Evolutionary conservation across 2,329 filamentous ascomycete genomes (phyloP).

Genomic region (Fusarium sp.): DNA sequence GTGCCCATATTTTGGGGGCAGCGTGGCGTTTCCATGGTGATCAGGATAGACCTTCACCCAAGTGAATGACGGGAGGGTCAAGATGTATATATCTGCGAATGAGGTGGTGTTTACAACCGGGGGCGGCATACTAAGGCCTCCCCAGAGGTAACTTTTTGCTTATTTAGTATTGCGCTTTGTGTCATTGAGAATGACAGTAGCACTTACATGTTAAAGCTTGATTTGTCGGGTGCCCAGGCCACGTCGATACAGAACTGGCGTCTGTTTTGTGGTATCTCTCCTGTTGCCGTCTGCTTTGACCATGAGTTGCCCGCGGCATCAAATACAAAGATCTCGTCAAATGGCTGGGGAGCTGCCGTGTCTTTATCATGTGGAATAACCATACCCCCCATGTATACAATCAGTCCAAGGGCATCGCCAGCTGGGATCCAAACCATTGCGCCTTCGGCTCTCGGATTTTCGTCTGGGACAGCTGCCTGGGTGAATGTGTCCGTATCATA

Average conservation of each 20-base stretch:
- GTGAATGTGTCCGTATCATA: not conserved
- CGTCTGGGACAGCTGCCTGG: not conserved
- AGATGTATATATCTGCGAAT: constrained; percentile 2
- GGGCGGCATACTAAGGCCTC: not conserved
- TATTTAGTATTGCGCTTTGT: not conserved
- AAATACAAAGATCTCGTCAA: not conserved
- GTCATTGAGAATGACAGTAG: too few species aligned
- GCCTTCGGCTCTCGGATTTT: not conserved
- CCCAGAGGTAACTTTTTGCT: not conserved
- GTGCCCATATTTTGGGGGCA: not conserved
- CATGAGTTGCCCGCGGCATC: not conserved
- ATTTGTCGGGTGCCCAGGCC: constrained; percentile 6
- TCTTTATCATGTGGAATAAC: not conserved
- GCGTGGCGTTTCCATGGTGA: not conserved
- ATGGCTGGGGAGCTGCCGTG: not conserved
- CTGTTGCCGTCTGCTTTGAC: not conserved
- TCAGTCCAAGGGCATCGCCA: not conserved
- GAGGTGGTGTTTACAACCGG: not conserved
- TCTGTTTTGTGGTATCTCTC: not conserved
- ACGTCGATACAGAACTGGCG: constrained; percentile 1
- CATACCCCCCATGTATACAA: not conserved
- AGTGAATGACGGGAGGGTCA: not conserved
- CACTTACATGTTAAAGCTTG: not conserved
- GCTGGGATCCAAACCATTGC: constrained; percentile 1
- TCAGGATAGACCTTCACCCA: constrained; percentile 3